Percentiles rank a stretch among this genome's conserved stretches.
phyloP scores from a whole-genome alignment of 768 basidiomycete genomes.

The Astraeus odoratus region DNA sequence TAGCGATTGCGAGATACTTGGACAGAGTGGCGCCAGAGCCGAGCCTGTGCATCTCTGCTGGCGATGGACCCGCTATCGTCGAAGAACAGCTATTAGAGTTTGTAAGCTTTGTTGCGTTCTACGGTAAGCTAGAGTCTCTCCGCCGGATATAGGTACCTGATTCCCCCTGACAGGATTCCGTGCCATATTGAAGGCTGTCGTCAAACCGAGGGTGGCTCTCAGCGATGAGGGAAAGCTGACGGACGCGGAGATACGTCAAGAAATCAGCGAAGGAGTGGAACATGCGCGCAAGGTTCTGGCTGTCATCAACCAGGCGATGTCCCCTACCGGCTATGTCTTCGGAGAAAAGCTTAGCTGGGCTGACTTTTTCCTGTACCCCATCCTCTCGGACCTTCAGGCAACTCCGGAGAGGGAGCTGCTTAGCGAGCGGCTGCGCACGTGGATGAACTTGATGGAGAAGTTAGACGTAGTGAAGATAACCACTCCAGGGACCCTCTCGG shows the following conservation, averaged over 20 bases:
- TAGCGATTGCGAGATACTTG: conserved; percentile 24
- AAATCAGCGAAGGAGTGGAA: conserved; percentile 13
- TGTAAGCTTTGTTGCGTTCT: conserved; percentile 13
- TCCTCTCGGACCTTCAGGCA: conserved; percentile 24
- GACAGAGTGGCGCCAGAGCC: conserved; percentile 26
- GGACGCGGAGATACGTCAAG: conserved; percentile 16
- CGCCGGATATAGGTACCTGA: background rate
- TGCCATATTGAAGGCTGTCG: conserved; percentile 24
- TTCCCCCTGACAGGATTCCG: conserved; percentile 17
- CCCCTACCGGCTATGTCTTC: conserved; percentile 23
- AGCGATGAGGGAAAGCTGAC: conserved; percentile 17
- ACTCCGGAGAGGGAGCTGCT: conserved; percentile 21
- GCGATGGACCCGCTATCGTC: conserved; percentile 16
- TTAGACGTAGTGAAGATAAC: conserved; percentile 22
- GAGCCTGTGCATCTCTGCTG: conserved; percentile 14
- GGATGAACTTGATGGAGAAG: conserved; percentile 21
- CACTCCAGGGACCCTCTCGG: conserved; percentile 19
- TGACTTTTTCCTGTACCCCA: conserved; percentile 28
- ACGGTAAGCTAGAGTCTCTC: background rate
- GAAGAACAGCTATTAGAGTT: conserved; percentile 30
- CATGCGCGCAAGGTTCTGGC: conserved; percentile 13
- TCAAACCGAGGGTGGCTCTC: conserved; percentile 25
- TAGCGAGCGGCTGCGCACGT: conserved; percentile 14
- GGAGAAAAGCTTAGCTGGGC: conserved; percentile 24
- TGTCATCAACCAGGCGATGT: conserved; percentile 16